Evolutionary conservation across 768 basidiomycete genomes (phyloP).

Genomic region (Hysterangium stoloniferum): DNA sequence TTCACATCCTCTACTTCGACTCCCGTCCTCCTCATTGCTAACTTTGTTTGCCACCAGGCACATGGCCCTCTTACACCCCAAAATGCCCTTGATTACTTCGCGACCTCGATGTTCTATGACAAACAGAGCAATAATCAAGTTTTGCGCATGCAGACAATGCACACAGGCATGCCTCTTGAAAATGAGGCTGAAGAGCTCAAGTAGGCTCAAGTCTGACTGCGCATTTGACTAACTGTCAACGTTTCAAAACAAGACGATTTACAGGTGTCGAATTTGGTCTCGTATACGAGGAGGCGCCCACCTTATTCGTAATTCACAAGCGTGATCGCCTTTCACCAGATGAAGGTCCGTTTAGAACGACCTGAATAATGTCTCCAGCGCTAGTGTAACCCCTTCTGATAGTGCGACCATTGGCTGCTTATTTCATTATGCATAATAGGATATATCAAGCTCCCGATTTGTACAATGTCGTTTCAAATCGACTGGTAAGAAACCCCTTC

Average conservation of each 20-base stretch:
- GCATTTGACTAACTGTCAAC: conserved; percentile 1
- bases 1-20: conserved; percentile 17
- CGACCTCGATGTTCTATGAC: conserved; percentile 89
- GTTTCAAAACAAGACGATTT: conserved; percentile 52
- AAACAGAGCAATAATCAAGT: conserved; percentile 91
- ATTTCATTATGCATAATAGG: conserved; percentile 83
- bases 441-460: conserved; percentile 86
- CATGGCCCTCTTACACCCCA: conserved; percentile 69
- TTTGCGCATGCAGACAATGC: conserved; percentile 88
- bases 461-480: conserved; percentile 76
- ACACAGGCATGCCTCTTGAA: conserved; percentile 64
- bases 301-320: conserved; percentile 85
- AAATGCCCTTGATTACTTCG: conserved; percentile 86
- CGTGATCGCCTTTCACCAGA: conserved; percentile 76
- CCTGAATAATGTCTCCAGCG: conserved; percentile 2
- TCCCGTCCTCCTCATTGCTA: neutral
- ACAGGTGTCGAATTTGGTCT: conserved; percentile 83
- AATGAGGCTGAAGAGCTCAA: conserved; percentile 84
- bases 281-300: conserved; percentile 71
- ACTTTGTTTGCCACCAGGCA: conserved; percentile 34
- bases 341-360: conserved; percentile 47
- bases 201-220: conserved; percentile 33
- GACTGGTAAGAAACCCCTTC: conserved; percentile 45
- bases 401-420: conserved; percentile 75
- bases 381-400: conserved; percentile 12